A percentile compares a stretch with the other conserved stretches of the same genome.
Evolutionary conservation across 768 basidiomycete species (phyloP).

Genomic region (Naganishia vaughanmartiniae): DNA sequence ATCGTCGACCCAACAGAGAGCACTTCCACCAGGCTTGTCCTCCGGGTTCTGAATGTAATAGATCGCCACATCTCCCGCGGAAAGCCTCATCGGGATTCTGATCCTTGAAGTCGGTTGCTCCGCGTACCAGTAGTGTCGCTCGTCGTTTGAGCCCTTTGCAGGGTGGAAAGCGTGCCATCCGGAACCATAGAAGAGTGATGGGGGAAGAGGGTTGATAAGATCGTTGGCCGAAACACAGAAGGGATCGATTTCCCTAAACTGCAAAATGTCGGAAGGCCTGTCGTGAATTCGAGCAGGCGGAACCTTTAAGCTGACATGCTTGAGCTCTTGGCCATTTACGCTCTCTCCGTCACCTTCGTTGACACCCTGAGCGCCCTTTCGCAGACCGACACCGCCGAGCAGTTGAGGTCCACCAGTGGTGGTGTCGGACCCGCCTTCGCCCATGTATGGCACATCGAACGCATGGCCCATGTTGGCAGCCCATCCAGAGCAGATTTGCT

Average conservation of each 20-base stretch:
- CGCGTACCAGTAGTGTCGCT: conserved; percentile 88
- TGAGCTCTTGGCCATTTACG: conserved; percentile 45
- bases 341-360: conserved; percentile 52
- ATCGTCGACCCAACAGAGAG: conserved; percentile 97
- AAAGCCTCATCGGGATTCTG: conserved; percentile 75
- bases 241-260: conserved; percentile 81
- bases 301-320: conserved; percentile 57
- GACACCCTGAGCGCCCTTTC: conserved; percentile 62
- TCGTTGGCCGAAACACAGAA: conserved; percentile 97
- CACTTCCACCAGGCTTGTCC: conserved; percentile 58
- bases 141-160: conserved; percentile 56
- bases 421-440: conserved; percentile 52
- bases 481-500: conserved; percentile 86
- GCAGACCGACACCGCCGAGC: conserved; percentile 79
- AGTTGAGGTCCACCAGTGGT: conserved; percentile 58
- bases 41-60: conserved; percentile 80
- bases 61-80: conserved; percentile 87
- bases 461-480: conserved; percentile 64
- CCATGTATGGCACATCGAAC: conserved; percentile 61
- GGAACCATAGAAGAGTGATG: conserved; percentile 84
- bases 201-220: conserved; percentile 93
- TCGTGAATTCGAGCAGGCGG: conserved; percentile 70
- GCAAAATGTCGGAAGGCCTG: conserved; percentile 54
- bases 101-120: conserved; percentile 76
- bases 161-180: conserved; percentile 86